Base-by-base conservation (phyloP, 306 rosid species). In the Mimosa bimucronata region DNA sequence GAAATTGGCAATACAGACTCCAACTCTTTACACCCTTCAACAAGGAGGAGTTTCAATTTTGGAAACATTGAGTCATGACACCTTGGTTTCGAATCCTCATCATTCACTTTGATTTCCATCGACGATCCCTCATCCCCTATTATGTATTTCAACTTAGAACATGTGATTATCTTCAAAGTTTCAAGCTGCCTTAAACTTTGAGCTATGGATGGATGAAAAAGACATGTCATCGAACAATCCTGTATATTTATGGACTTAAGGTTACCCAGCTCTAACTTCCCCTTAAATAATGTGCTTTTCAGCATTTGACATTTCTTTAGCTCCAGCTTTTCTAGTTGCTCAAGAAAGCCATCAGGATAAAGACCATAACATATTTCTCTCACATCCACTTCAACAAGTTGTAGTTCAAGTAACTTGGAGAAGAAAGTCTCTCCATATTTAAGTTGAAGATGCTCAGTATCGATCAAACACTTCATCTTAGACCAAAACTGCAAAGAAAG, bases 1-100 rank as follows among this genome's bases (percentile, higher is more conserved):
- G 69, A 30, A 23, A 75, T 26, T 60, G 78, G 83, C 38, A 83
- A 46, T 52, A 74, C 14, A 37, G 75, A 79, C 61, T 75, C 65
- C 13, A 83, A 26, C 66, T 7, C 2, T 0, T 6, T 8, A 38
- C 87, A 83, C 10, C 14, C 28, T 1, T 7, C 21, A 28, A 83
- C 74, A 7, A 14, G 2, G 6, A 84, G 75, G 21, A 1, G 0
- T 55, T 71, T 84, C 29, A 84, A 65, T 42, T 84, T 76, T 42
- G 66, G 75, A 71, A 84, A 80, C 75, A 80, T 1, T n/a, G 37
- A 10, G 4, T 2, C 77, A 72, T 79, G 58, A 6, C 5, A 14
- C 23, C 7, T 64, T 14, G 1, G 41, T 12, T 29, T 29, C 13
- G 21, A 41, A 69, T 79, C 74, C n/a, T 46, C 6, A 53, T 7